Conservation (phyloP, 2,329 filamentous ascomycete species). For the Colletotrichum tabaci region DNA sequence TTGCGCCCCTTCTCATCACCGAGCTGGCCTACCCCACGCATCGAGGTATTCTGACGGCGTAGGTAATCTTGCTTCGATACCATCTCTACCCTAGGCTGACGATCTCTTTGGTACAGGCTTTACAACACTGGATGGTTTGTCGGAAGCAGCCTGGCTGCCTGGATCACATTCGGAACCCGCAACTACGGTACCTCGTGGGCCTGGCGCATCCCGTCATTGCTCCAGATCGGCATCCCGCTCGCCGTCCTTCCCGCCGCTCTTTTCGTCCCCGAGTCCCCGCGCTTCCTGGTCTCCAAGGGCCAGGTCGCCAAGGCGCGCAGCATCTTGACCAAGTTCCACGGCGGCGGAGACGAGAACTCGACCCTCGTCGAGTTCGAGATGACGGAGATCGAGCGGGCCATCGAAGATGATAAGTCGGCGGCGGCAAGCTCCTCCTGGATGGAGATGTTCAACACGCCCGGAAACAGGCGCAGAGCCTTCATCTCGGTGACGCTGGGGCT, state of each 20-base stretch:
- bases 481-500: conserved; percentile 29
- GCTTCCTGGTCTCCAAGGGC: conserved; percentile 62
- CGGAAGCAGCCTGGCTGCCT: conserved; percentile 29
- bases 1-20: no score
- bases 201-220: conserved; percentile 30
- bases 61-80: no score
- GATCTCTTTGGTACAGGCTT: no score
- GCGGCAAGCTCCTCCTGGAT: conserved; percentile 38
- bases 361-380: conserved; percentile 29
- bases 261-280: conserved; percentile 65
- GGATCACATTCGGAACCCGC: conserved; percentile 41
- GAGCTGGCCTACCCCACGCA: no score
- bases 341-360: conserved; percentile 37
- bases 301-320: conserved; percentile 59
- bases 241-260: conserved; percentile 27
- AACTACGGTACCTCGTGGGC: conserved; percentile 29
- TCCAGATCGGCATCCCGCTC: conserved; percentile 31
- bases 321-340: conserved; percentile 49
- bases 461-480: conserved; percentile 38
- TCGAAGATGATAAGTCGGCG: conserved; percentile 34
- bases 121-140: no score
- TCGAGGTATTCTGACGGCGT: no score
- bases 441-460: conserved; percentile 40
- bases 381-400: conserved; percentile 35
- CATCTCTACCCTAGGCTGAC: no score